Evolutionary conservation across 768 basidiomycete genomes (phyloP), one percentile per base, ranked within the genome.

Genomic region (Neoboletus brunneissimus): DNA sequence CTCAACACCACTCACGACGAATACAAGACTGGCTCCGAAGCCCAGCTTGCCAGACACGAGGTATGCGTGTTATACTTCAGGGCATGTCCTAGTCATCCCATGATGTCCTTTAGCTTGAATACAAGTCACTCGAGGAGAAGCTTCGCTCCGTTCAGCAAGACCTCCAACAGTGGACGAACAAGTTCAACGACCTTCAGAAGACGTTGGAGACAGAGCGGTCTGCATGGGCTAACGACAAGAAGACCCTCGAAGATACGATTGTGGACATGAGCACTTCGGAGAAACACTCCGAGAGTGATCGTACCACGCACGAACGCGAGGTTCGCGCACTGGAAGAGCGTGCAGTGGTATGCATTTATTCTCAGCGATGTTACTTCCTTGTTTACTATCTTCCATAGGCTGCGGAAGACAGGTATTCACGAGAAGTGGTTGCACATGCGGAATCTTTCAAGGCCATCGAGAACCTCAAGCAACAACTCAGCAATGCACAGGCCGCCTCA

Each of bases 341-440:
- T 25, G 85, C 84, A 15, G 82, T 85, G 76, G 89, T 87, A 63
- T 23, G 75, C 22, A 27, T 40, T 41, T 56, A 9, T 45, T 25
- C 27, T 20, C 13, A 9, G 25, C 23, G 40, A 43, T 27, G 18
- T 16, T 18, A n/a, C 16, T 0, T 15, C 10, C 47, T 22, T 31
- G 35, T 48, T 53, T 2, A 67, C 4, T 3, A 27, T 38, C 12
- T 9, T 31, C 34, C 51, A 10, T 59, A 86, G 82, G 80, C 85
- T 60, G 90, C 90, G 6, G 90, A 94, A 66, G 88, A 89, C 50
- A 82, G 86, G 53, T 94, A 94, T 62, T 81, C 86, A 5, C 80
- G 85, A 49, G 92, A 92, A 66, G 81, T 94, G n/a, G 74, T 94
- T 32, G 77, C 89, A 1, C 93, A 95, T 68, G 92, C 93, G 0